These are phyloP conservation scores for Pyricularia sp. DNA, from an alignment of 2,329 filamentous ascomycete genomes.

Conservation along the genomic window DNA sequence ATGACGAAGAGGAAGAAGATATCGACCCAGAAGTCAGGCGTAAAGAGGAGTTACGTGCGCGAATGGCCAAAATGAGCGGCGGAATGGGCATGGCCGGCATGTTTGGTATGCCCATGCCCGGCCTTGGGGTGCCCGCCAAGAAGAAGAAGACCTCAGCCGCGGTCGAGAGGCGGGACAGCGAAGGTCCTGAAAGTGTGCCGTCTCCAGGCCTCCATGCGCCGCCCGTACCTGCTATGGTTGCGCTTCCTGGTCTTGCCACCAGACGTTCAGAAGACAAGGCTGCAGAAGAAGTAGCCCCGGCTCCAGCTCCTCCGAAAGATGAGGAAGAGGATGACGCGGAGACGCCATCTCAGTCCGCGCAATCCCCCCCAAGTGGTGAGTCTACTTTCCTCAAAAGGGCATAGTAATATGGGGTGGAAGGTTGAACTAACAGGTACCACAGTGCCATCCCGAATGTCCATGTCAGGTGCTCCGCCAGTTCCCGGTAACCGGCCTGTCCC, in stretches of 20 bases:
- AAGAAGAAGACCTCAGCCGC: conserved; percentile 40
- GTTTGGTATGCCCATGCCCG: conserved; percentile 66
- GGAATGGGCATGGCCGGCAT: conserved; percentile 96
- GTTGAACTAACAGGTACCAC: neutral
- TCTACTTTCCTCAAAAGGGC: neutral
- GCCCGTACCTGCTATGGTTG: conserved; percentile 50
- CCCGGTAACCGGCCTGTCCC: conserved; percentile 43
- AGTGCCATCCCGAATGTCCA: neutral
- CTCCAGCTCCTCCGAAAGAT: conserved; percentile 10
- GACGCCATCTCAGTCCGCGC: conserved; percentile 18
- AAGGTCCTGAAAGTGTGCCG: conserved; percentile 33
- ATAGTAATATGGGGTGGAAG: neutral
- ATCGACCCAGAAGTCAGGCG: conserved; percentile 80
- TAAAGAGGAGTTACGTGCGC: conserved; percentile 78
- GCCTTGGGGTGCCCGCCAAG: conserved; percentile 35
- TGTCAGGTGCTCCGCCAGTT: conserved; percentile 30
- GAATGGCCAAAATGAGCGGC: conserved; percentile 98
- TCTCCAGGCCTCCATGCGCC: conserved; percentile 37
- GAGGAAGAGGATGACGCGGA: conserved; percentile 25
- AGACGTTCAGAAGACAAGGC: conserved; percentile 33
- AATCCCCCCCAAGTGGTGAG: conserved; percentile 9
- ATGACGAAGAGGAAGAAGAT: conserved; percentile 74
- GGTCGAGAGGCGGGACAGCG: conserved; percentile 30
- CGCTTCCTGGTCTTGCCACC: conserved; percentile 64
- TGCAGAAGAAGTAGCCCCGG: conserved; percentile 33